Conservation (phyloP, 179 eudicot species). For the Actinidia chinensis region DNA sequence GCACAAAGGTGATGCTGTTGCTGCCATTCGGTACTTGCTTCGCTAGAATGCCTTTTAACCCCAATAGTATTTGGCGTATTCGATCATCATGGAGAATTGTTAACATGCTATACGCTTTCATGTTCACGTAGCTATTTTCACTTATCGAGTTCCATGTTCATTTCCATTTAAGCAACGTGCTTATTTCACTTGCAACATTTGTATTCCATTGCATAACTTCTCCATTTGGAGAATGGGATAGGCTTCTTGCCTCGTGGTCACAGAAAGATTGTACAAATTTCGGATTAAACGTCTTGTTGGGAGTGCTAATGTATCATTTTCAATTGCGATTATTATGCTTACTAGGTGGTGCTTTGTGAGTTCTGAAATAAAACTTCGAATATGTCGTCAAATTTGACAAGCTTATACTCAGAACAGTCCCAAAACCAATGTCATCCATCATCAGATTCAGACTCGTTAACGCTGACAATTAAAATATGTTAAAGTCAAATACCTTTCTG, state of each 20-base stretch:
- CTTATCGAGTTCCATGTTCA: not conserved
- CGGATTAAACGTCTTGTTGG: not conserved
- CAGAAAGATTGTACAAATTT: not conserved
- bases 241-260: not conserved
- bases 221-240: not conserved
- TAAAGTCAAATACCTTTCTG: no score
- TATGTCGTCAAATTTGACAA: not conserved
- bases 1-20: constrained; percentile 97
- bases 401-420: no score
- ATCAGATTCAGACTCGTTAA: no score
- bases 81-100: not conserved
- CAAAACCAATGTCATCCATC: no score
- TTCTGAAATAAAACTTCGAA: not conserved
- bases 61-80: not conserved
- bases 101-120: not conserved
- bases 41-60: constrained; percentile 27
- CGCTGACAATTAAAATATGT: no score
- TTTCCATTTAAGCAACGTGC: not conserved
- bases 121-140: not conserved
- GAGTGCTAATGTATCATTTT: not conserved
- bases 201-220: not conserved
- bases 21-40: constrained; percentile 79
- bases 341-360: not conserved
- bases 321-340: not conserved
- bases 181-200: not conserved